Base-by-base conservation (phyloP, 2,329 filamentous ascomycete genomes). In the Nigrospora sphaerica region DNA sequence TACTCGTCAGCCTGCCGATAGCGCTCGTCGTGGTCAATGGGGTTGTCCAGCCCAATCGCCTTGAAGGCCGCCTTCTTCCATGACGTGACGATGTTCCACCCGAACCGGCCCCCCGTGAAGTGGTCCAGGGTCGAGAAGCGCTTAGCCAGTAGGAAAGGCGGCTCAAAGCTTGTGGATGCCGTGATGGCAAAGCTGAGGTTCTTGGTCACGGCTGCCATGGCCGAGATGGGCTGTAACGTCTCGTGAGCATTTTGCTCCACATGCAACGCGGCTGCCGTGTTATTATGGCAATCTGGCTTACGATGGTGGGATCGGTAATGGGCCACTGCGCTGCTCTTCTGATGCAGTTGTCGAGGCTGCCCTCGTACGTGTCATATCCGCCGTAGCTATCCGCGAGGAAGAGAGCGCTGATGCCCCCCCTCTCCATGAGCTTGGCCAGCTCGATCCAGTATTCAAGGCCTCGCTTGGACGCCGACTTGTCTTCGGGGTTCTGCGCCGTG, bases 341-440 rank as follows among this genome's bases (percentile, higher is more conserved):
- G 50, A 83, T 81, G 54, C 77, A 81, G 45, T 80, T 75, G 52
- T 83, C 78, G 3, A 81, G 57, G 28, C 72, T 80, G 1, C 70
- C 72, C 47, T 81, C 72, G 47, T 83, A 84, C 0, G 77, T 82
- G 52, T 84, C 80, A 47, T 83, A 78, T 0, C 77, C 79, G 2
- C 80, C 80, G 44, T 82, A 83, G 0, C 79, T 83, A 54, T 86
- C 82, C 0, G 82, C 82, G 4, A 86, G 68, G 56, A 85, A 85
- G 5, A 86, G 60, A 0, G 79, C 78, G 49, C 82, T 84, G 62
- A 85, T 80, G 7, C 75, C 75, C 3, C 80, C 81, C 12, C 72
- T 66, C 47, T 85, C 81, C 1, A 84, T 66, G 0, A 84, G 58
- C 49, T 82, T 78, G 10, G 81, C 81, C 0, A 85, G 66, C 17